phyloP scores from a whole-genome alignment of 306 rosid species.

The Aeschynomene evenia region DNA sequence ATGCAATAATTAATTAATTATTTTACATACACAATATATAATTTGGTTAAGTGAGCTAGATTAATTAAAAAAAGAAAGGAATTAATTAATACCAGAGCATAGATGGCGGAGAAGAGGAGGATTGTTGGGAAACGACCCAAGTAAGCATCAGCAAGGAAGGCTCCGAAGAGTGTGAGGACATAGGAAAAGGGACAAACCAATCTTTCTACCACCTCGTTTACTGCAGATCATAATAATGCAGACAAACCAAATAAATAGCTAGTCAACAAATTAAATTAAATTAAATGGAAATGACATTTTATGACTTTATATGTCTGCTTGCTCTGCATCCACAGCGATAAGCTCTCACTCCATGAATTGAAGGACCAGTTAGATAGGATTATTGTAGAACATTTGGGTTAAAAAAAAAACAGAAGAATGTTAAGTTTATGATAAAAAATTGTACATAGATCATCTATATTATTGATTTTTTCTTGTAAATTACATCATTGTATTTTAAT shows the following conservation, averaged over 20 bases:
- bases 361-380: not conserved
- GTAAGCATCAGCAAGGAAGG: constrained; percentile 59
- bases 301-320: not conserved
- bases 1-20: constrained; percentile 35
- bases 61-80: too few species aligned
- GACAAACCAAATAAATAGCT: not conserved
- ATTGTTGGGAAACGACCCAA: constrained; percentile 65
- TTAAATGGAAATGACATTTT: not conserved
- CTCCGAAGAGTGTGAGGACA: constrained; percentile 53
- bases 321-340: not conserved
- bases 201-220: constrained; percentile 59
- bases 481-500: too few species aligned
- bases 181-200: too few species aligned
- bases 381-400: too few species aligned
- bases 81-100: constrained; percentile 26
- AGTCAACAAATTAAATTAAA: too few species aligned
- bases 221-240: constrained; percentile 28
- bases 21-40: too few species aligned
- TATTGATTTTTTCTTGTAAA: too few species aligned
- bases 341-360: constrained; percentile 8
- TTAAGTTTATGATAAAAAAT: too few species aligned
- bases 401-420: too few species aligned
- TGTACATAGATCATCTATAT: too few species aligned
- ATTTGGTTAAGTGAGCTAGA: too few species aligned
- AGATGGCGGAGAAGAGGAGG: constrained; percentile 45